Base-by-base conservation (phyloP, 495 filamentous ascomycete genomes). In the Neurospora sp. region DNA sequence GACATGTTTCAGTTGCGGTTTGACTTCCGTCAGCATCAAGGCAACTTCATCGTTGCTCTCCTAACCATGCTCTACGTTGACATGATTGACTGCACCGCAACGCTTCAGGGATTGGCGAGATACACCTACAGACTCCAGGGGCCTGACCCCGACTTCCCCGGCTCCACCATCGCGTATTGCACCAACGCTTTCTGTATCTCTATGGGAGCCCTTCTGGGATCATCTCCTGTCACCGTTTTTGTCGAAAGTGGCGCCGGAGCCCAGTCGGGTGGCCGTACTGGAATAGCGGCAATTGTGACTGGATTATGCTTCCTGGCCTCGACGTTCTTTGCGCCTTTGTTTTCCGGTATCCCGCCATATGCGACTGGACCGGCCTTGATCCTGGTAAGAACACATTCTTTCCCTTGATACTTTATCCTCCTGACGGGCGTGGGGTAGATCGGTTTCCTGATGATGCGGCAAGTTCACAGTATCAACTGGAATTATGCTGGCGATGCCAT, bases 11-110 rank as follows among this genome's bases (percentile, higher is more conserved):
- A 66, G 54, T 14, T 66, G 54, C 54, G 54, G 18, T 66, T 66
- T 37, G 54, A 66, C 31, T 7, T 66, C 54, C 14, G 12, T 37
- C 54, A 9, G 11, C 54, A 66, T 66, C 27, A 18, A 9, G 88
- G 89, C 0, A 78, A 83, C 73, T 94, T 96, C 78, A 89, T 87
- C 41, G 81, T 95, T 16, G 92, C 93, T 2, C 88, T 95, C 49
- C 89, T 96, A 76, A 95, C 93, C 16, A 95, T 96, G 79, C 87
- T 94, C 74, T 95, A 96, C 76, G 93, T 96, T 71, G 93, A 96
- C 81, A 94, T 95, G 72, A 87, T 90, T 71, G 88, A 90, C 75
- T 86, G 85, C 76, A 90, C 88, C 7, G 88, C 88, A 41, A 90
- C 88, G 5, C 79, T 90, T 69, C 95, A 94, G 83, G 92, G 92